A percentile compares a stretch with the other conserved stretches of the same genome.
phyloP scores from a whole-genome alignment of 495 filamentous ascomycete genomes.

The Articulospora tetracladia region DNA sequence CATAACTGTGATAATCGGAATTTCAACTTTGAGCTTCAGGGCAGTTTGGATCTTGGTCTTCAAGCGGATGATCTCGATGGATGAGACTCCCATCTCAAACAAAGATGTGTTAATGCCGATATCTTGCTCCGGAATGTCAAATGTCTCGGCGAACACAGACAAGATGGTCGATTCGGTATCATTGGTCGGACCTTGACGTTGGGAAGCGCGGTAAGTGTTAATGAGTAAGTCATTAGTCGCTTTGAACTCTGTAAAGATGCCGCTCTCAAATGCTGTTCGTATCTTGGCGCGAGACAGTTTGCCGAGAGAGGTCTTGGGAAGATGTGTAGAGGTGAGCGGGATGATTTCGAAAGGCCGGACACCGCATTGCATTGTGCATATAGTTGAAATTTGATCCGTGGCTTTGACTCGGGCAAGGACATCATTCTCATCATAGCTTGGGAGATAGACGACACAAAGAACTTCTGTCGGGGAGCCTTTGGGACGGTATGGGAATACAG shows the following conservation, averaged over 20 bases:
- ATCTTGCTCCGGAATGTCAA: conserved; percentile 22
- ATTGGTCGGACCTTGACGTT: not conserved
- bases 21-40: conserved; percentile 8
- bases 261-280: conserved; percentile 29
- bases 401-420: conserved; percentile 2
- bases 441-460: conserved; percentile 34
- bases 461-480: conserved; percentile 31
- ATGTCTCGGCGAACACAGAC: conserved; percentile 3
- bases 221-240: not conserved
- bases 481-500: conserved; percentile 28
- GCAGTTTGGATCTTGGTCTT: conserved; percentile 21
- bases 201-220: not conserved
- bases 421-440: conserved; percentile 13
- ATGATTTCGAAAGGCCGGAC: conserved; percentile 23
- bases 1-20: conserved; percentile 36
- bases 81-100: conserved; percentile 40
- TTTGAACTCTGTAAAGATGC: conserved; percentile 25
- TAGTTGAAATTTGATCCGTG: conserved; percentile 6
- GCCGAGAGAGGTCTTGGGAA: conserved; percentile 40
- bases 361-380: conserved; percentile 21
- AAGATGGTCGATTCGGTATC: conserved; percentile 2
- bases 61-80: conserved; percentile 39
- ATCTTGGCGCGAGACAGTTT: conserved; percentile 45
- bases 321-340: conserved; percentile 5
- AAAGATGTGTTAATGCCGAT: conserved; percentile 30